Base-by-base conservation (phyloP, 495 filamentous ascomycete genomes). In the Aspergillus haitiensis region DNA sequence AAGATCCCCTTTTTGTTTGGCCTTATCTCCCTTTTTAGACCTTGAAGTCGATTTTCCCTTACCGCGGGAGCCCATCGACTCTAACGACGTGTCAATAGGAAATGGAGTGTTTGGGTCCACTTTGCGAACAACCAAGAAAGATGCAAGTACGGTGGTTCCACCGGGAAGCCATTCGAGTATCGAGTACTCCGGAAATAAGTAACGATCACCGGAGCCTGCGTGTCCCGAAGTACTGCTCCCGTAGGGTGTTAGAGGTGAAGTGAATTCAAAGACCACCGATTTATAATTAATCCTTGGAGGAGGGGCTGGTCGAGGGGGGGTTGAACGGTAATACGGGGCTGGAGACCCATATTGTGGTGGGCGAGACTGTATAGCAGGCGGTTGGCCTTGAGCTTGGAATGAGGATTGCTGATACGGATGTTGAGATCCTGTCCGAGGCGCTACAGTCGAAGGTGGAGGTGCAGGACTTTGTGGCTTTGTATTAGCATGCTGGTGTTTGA, bases 211-310 rank as follows among this genome's bases (percentile, higher is more conserved):
- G 15, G 82, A 84, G 12, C 82, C 83, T 8, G 84, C 88, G 34
- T 87, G 84, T 51, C 87, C 86, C 2, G 84, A 80, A 0, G 76
- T 75, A 35, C 71, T 75, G 56, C 72, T 80, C 67, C 77, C 75
- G 34, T 79, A 79, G 2, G 78, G 76, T 11, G 78, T 79, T 52
- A 79, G 61, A 0, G 78, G 78, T 9, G 78, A 81, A 1, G 77
- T 78, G 64, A 97, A 96, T 67, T 97, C 93, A 55, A 98, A 89
- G 9, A 93, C 85, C 3, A 96, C 78, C 13, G 88, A 84, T 39
- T 84, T 83, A 67, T 88, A 86, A 63, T 89, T 84, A 7, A 86
- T 76, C 54, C 71, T 71, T 10, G 70, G 71, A 46, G 73, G 71
- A 2, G 70, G 62, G 1, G 70, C 64, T 13, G 71, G 65, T 7